phyloP scores from a whole-genome alignment of 176 grass and related monocot genomes.

The Eragrostis nindensis region DNA sequence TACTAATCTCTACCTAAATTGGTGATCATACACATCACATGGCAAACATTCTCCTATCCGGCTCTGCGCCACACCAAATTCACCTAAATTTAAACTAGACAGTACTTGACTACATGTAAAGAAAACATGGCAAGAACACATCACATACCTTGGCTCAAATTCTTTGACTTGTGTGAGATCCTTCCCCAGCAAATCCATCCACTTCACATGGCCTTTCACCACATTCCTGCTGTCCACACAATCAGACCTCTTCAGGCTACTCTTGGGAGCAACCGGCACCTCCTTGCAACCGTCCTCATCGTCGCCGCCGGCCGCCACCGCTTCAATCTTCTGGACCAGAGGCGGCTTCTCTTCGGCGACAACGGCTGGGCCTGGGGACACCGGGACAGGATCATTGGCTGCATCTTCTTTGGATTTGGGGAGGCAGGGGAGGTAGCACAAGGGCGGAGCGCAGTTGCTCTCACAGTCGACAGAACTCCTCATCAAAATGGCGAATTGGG shows the following conservation, averaged over 20 bases:
- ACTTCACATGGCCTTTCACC: conserved; percentile 70
- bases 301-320: background rate
- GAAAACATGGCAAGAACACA: conserved; percentile 15
- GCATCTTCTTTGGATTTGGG: conserved; percentile 37
- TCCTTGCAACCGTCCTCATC: background rate
- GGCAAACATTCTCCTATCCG: background rate
- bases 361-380: background rate
- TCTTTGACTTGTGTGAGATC: conserved; percentile 65
- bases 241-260: conserved; percentile 57
- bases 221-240: conserved; percentile 19
- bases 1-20: conserved; percentile 22
- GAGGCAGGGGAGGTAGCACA: conserved; percentile 42
- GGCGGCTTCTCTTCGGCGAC: conserved; percentile 21
- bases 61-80: background rate
- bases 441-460: conserved; percentile 49
- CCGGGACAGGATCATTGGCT: background rate
- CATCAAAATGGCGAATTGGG: conserved; percentile 59
- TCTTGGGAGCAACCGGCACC: conserved; percentile 47
- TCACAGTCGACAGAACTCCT: conserved; percentile 48
- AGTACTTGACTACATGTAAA: background rate
- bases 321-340: conserved; percentile 32
- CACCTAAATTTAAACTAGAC: conserved; percentile 3
- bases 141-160: conserved; percentile 61
- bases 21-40: conserved; percentile 23
- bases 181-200: conserved; percentile 75